Base-by-base conservation (phyloP, 108 stramenopile genomes). In the Nitzschia inconspicua region DNA sequence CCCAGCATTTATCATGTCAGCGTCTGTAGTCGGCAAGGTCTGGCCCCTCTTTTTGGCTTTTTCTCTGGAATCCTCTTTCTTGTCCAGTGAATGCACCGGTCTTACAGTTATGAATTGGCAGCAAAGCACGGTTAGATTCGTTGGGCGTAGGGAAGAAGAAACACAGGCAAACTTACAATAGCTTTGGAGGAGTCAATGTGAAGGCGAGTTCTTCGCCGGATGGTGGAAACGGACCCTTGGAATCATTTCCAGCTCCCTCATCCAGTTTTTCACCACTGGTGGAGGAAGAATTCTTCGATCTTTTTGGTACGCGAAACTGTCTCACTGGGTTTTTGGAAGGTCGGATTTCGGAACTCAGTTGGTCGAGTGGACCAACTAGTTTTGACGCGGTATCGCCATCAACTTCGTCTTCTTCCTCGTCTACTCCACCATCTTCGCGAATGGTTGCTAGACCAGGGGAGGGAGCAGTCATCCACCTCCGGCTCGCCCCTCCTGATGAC, bases 1-100 rank as follows among this genome's bases (percentile, higher is more conserved):
- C 23, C 86, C 88, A 11, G 85, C 82, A 37, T 55, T 57, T 65
- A 88, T 85, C 51, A 93, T 88, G n/a, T 86, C 83, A 14, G 79
- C 85, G 55, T 92, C 84, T 47, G 79, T 66, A 13, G 41, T 62
- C 3, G 77, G 75, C 49, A 83, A 55, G 34, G 78, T 61, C n/a
- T 75, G 59, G 11, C 53, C 43, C 37, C 41, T 27, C 34, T 65
- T 35, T 34, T 28, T 55, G 31, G 3, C 28, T 20, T 22, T 54
- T 36, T 54, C 53, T 14, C 37, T 32, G 1, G 11, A 3, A 9
- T 31, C 37, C 47, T 31, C 35, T 34, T 27, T 57, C 43, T 7
- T 1, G 28, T 44, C 57, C 42, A 18, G 42, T 22, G 24, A 44
- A 27, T 34, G 27, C 18, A 49, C 36, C 6, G 14, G 20, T 7